Evolutionary conservation across 169 alveolate species (phyloP).

Genomic region (Eimeria brunetti): DNA sequence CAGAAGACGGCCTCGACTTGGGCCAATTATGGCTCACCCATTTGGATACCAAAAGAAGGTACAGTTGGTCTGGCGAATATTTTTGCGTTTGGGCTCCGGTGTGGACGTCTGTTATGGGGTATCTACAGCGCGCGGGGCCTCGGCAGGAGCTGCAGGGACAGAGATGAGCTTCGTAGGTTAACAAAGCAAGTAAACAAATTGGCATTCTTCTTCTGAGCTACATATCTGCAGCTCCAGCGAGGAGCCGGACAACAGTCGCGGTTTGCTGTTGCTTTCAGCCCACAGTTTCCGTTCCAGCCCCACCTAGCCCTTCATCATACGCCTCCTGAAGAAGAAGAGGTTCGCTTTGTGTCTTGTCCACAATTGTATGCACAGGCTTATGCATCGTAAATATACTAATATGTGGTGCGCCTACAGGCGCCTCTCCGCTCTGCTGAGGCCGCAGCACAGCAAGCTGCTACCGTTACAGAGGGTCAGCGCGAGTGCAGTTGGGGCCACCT

Average conservation of each 20-base stretch:
- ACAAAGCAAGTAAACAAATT: background rate
- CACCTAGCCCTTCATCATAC: background rate
- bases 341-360: background rate
- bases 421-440: background rate
- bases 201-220: background rate
- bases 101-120: background rate
- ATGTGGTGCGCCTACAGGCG: background rate
- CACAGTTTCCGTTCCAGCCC: background rate
- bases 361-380: background rate
- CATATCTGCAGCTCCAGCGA: background rate
- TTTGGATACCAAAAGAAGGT: constrained; percentile 75
- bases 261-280: background rate
- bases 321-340: background rate
- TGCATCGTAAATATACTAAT: background rate
- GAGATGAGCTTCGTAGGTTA: constrained; percentile 42
- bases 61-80: background rate
- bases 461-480: background rate
- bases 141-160: background rate
- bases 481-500: background rate
- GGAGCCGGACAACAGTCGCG: background rate
- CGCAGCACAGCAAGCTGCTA: background rate
- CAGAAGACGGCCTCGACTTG: constrained; percentile 67
- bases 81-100: background rate
- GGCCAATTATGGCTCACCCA: constrained; percentile 76
- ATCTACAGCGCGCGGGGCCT: constrained; percentile 18